These are phyloP conservation scores for Phaseolus coccineus DNA, from an alignment of 331 rosid species.

Conservation along the genomic window DNA sequence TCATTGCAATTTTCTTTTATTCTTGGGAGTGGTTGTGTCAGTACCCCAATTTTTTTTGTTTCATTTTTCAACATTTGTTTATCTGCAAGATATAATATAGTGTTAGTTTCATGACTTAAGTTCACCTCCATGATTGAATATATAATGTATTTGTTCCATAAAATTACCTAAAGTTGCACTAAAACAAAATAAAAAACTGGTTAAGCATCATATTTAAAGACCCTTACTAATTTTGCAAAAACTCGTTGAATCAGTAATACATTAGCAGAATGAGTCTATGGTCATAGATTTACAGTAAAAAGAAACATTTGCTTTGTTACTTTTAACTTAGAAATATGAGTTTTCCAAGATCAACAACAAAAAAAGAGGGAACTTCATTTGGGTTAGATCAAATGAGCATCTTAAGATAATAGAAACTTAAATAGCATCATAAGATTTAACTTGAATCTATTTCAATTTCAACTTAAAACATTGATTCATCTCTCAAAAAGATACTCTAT, in stretches of 20 bases:
- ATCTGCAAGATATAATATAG: neutral
- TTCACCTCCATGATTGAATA: too few relatives aligned
- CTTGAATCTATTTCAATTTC: neutral
- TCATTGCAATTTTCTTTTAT: neutral
- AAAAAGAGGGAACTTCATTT: too few relatives aligned
- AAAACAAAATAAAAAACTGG: neutral
- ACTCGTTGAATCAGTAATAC: too few relatives aligned
- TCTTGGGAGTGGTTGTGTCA: slow-evolving; percentile 23
- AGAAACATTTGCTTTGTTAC: slow-evolving; percentile 2
- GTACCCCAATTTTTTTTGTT: slow-evolving; percentile 14
- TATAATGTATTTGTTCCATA: too few relatives aligned
- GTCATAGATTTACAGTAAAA: too few relatives aligned
- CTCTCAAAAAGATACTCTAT: neutral
- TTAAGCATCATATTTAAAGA: slow-evolving; percentile 27
- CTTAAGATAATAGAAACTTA: too few relatives aligned
- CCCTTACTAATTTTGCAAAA: too few relatives aligned
- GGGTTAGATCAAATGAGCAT: too few relatives aligned
- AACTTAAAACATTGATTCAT: neutral
- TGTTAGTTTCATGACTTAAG: too few relatives aligned
- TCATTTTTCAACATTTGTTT: slow-evolving; percentile 18
- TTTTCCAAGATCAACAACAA: neutral
- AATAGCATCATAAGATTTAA: neutral
- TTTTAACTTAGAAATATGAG: neutral
- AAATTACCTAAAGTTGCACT: too few relatives aligned
- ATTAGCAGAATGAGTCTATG: too few relatives aligned